phyloP scores from a whole-genome alignment of 805 yeast genomes.

The Suhomyces faveliae region DNA sequence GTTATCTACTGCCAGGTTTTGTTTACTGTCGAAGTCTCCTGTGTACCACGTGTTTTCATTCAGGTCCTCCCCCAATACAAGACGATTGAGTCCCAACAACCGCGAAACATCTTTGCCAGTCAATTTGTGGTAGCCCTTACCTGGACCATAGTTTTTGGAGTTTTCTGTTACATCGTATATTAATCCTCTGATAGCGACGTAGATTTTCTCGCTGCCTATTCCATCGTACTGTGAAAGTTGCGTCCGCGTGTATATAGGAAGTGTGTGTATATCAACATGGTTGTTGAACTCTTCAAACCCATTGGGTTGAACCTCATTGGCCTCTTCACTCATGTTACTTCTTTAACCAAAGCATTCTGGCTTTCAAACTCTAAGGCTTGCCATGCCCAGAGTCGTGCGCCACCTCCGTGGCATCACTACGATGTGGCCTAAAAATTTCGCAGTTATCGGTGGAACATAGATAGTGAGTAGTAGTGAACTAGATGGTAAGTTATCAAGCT shows the following conservation, averaged over 20 bases:
- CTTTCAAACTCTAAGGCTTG: neutral
- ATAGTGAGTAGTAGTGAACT: neutral
- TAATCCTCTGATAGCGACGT: slow-evolving; percentile 72
- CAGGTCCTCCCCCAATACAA: slow-evolving; percentile 17
- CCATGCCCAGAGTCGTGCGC: slow-evolving; percentile 2
- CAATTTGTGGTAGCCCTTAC: slow-evolving; percentile 66
- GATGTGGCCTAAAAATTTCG: neutral
- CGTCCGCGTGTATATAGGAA: slow-evolving; percentile 34
- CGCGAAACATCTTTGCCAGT: slow-evolving; percentile 79
- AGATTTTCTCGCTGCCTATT: slow-evolving; percentile 40
- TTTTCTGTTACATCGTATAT: slow-evolving; percentile 78
- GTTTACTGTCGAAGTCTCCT: slow-evolving; percentile 55
- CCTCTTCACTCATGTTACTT: neutral
- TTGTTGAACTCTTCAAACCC: slow-evolving; percentile 31
- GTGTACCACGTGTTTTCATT: slow-evolving; percentile 44
- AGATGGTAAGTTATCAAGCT: neutral
- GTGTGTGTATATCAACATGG: slow-evolving; percentile 25
- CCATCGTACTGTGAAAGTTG: slow-evolving; percentile 37
- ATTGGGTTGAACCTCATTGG: slow-evolving; percentile 5
- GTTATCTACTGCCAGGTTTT: slow-evolving; percentile 61
- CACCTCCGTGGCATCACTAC: neutral
- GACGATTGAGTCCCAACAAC: slow-evolving; percentile 65
- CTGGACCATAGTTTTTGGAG: slow-evolving; percentile 69
- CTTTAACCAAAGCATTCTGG: neutral
- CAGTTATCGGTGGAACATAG: neutral